Conservation (phyloP, 2,329 filamentous ascomycete species). For the Pyrenophora tritici-repentis region DNA sequence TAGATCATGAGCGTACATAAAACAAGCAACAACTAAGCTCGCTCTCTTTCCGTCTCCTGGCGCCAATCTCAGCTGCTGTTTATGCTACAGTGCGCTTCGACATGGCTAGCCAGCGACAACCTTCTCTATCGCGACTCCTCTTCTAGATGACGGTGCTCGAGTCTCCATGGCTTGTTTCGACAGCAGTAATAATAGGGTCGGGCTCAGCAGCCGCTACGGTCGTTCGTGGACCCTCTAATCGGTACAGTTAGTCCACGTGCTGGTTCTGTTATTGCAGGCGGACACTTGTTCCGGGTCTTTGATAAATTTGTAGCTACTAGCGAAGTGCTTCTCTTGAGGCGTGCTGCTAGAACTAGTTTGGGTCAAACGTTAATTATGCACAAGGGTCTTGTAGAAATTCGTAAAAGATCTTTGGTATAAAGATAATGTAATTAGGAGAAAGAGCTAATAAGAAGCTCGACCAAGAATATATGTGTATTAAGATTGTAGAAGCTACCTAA, state of each 20-base stretch:
- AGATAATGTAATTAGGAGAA: no score
- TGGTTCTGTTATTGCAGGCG: conserved; percentile 31
- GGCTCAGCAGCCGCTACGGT: neutral
- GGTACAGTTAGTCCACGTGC: conserved; percentile 47
- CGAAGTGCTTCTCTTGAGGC: no score
- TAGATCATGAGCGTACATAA: neutral
- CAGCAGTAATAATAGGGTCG: neutral
- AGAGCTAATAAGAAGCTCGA: no score
- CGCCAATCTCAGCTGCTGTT: neutral
- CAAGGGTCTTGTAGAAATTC: no score
- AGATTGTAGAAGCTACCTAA: no score
- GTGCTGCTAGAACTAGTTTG: no score
- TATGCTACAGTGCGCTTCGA: neutral
- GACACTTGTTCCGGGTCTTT: conserved; percentile 36
- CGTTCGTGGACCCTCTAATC: conserved; percentile 47
- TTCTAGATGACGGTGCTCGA: neutral
- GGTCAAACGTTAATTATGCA: no score
- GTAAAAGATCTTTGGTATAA: no score
- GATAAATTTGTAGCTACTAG: no score
- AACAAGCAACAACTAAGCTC: neutral
- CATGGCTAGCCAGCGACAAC: neutral
- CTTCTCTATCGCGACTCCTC: neutral
- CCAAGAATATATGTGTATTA: no score
- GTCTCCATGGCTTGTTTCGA: neutral
- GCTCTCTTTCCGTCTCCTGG: neutral